Percentiles rank a stretch among this genome's conserved stretches.
Conservation (phyloP, 2,329 filamentous ascomycete genomes). For the Curvularia hawaiiensis region DNA sequence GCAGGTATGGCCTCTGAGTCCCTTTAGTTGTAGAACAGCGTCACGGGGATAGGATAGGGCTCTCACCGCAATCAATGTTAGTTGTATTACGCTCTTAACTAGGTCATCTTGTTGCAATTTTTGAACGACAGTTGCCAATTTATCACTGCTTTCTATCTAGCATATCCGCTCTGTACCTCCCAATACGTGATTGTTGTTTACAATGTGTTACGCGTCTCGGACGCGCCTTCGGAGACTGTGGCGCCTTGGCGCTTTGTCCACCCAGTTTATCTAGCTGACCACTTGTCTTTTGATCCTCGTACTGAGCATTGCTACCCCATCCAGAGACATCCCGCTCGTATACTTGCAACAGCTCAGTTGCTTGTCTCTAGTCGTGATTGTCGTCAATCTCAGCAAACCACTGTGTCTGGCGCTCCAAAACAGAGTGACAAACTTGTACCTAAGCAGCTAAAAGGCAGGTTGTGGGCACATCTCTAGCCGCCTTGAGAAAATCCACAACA, state of each 20-base stretch:
- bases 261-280: constrained; percentile 7
- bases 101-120: not conserved
- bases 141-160: not conserved
- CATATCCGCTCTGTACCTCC: not conserved
- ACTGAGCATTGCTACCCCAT: not conserved
- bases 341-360: not conserved
- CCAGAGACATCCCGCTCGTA: not conserved
- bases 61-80: constrained; percentile 17
- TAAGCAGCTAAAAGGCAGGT: not conserved
- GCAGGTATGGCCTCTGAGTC: constrained; percentile 9
- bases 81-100: not conserved
- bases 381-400: not conserved
- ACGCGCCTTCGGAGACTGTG: constrained; percentile 13
- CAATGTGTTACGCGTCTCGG: constrained; percentile 1
- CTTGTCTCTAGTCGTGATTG: not conserved
- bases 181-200: not conserved
- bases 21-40: constrained; percentile 11
- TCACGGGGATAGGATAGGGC: constrained; percentile 10
- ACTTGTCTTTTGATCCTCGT: constrained; percentile 1
- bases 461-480: not conserved
- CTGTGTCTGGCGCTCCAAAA: not conserved
- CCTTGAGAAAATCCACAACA: not conserved
- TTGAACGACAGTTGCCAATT: not conserved
- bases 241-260: constrained; percentile 15
- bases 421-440: not conserved